Base-by-base conservation (phyloP, 176 grass and related monocot species). In the Aegilops bicornis region DNA sequence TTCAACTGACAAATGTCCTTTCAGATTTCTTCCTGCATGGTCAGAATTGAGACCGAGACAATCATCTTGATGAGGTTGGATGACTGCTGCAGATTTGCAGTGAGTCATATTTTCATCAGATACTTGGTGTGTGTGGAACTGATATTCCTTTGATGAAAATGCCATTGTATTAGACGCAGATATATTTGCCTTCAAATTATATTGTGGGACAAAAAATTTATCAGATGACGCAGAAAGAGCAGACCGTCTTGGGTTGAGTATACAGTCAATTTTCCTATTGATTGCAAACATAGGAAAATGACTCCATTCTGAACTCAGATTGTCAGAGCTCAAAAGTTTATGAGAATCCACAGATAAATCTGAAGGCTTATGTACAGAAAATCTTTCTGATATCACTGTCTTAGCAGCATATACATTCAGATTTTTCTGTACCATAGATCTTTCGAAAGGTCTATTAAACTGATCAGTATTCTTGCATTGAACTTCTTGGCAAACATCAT, bases 281-380 rank as follows among this genome's bases (percentile, higher is more conserved):
- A 88, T 91, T 63, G 86, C 84, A 70, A 92, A 91, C 90, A 94
- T 94, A 19, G 90, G 90, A n/a, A 97, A 92, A 70, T 92, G 78
- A 47, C 76, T 76, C 82, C 78, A 86, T 65, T 92, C 83, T 22
- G 68, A 76, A 73, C n/a, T 86, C 58, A 75, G 42, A 83, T 86
- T 92, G 23, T 89, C 86, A 58, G 81, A 81, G 59, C 80, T 75
- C 61, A 77, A 85, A 81, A 84, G 58, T 37, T 65, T 42, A 45
- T 16, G 9, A 93, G 88, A 81, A 83, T 81, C 61, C 58, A 73
- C 11, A 56, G 79, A 83, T 61, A 82, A 66, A 79, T 91, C 86
- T 50, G 89, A 77, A 69, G 86, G 35, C 76, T 91, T 91, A 66
- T 89, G 75, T 30, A 86, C 50, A 83, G 86, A 93, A 83, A 88